Evolutionary conservation across 148 eudicot species (phyloP), one percentile per base, ranked within the genome.

Genomic region (Dysphania ambrosioides): DNA sequence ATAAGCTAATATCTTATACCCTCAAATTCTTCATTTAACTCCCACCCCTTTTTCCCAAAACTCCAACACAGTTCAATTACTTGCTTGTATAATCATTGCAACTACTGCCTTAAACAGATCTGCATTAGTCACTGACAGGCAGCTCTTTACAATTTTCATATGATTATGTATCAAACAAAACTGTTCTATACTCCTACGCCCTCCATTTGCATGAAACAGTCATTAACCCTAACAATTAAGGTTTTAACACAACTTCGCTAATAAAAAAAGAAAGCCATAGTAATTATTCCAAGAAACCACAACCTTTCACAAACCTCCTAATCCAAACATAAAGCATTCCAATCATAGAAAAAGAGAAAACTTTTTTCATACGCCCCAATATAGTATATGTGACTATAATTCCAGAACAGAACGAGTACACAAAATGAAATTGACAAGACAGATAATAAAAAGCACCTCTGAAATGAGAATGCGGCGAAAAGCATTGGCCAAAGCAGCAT

Each of bases 401-500:
- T 53, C 24, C 23, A 23, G 1, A 53, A 53, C 10, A 53, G 6
- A 42, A 53, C 23, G 10, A 53, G 7, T 42, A n/a, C 6, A 21
- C 8, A 53, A 47, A 16, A 36, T 36, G 5, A 53, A 53, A 53
- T 53, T 53, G 9, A 53, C 58, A 53, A 53, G 21, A 53, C 24
- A 53, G 23, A n/a, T 5, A 6, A 7, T 6, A 64, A 49, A 40
- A 38, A 66, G 12, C 9, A 93, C 98, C 97, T 95, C 98, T 5
- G 98, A 78, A 8, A 95, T 87, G 62, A 95, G 97, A 76, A 90
- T 92, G 67, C 98, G 78, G 3, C 98, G 88, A 72, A 95, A 90
- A 35, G 98, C 97, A 80, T 95, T 95, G 41, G 98, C 98, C 70
- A 94, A 62, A 4, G 97, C 79, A 23, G 97, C 88, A 79, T 94